phyloP scores from a whole-genome alignment of 495 filamentous ascomycete species.

The Xylaria grammica region DNA sequence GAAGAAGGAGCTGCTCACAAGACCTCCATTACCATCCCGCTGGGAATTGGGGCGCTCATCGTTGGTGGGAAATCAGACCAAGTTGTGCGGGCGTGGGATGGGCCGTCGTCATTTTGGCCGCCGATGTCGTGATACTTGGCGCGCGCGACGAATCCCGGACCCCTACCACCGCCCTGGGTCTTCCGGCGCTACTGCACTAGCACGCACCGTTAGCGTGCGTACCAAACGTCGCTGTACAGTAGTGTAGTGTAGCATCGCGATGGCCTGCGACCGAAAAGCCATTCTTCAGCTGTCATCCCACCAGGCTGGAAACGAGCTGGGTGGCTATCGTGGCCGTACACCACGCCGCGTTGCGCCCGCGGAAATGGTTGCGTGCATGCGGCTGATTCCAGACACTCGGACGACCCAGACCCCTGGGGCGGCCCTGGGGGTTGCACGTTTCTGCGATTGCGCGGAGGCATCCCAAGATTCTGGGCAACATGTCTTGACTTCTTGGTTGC shows the following conservation, averaged over 20 bases:
- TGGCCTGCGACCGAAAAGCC: neutral
- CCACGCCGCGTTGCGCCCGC: neutral
- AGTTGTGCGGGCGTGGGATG: neutral
- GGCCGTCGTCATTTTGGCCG: slow-evolving; percentile 14
- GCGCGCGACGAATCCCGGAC: neutral
- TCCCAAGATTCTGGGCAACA: slow-evolving; percentile 8
- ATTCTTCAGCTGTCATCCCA: slow-evolving; percentile 11
- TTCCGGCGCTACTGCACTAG: neutral
- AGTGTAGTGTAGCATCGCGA: neutral
- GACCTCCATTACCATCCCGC: neutral
- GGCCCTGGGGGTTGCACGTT: neutral
- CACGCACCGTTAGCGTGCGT: neutral
- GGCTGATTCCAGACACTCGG: slow-evolving; percentile 3
- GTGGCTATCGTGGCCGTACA: neutral
- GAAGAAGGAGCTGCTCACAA: neutral
- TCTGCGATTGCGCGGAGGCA: neutral
- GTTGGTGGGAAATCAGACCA: neutral
- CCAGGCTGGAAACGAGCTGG: slow-evolving; percentile 5
- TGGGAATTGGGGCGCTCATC: neutral
- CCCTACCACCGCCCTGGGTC: neutral
- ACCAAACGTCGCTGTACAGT: neutral
- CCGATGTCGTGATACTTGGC: slow-evolving; percentile 23
- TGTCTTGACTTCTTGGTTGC: slow-evolving; percentile 13
- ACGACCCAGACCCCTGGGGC: slow-evolving; percentile 5
- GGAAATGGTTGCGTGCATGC: slow-evolving; percentile 8